These are phyloP conservation scores for Talaromyces funiculosus DNA, from an alignment of 2,329 filamentous ascomycete genomes.

Conservation along the genomic window DNA sequence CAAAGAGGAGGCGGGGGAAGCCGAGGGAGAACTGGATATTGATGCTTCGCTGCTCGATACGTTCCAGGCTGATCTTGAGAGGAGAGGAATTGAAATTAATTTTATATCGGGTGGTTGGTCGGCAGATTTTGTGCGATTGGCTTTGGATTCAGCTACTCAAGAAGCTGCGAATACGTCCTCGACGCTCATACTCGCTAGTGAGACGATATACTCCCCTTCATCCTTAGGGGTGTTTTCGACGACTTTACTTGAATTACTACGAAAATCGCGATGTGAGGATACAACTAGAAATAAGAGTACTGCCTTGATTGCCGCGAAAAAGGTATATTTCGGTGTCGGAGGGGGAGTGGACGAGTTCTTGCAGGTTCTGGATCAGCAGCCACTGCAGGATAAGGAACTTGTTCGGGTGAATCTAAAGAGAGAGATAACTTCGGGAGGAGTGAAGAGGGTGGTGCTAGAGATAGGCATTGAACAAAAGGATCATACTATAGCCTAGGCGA, in stretches of 20 bases:
- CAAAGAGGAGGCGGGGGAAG: slow-evolving; percentile 5
- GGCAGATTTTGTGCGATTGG: slow-evolving; percentile 41
- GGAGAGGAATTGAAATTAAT: slow-evolving; percentile 44
- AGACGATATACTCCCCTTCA: slow-evolving; percentile 59
- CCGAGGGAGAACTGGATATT: slow-evolving; percentile 41
- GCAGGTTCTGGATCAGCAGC: slow-evolving; percentile 25
- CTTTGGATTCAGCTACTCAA: slow-evolving; percentile 16
- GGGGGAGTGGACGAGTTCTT: slow-evolving; percentile 59
- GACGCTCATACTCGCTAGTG: slow-evolving; percentile 52
- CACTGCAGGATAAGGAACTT: slow-evolving; percentile 14
- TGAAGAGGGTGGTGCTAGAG: slow-evolving; percentile 41
- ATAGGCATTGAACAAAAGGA: slow-evolving; percentile 22
- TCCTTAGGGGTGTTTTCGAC: slow-evolving; percentile 52
- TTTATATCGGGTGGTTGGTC: slow-evolving; percentile 59
- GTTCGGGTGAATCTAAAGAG: slow-evolving; percentile 28
- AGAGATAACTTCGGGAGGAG: slow-evolving; percentile 39
- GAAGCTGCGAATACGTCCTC: background rate
- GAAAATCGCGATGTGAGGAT: slow-evolving; percentile 22
- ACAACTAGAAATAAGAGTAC: slow-evolving; percentile 27
- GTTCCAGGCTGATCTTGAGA: slow-evolving; percentile 42
- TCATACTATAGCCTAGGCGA: too few relatives aligned
- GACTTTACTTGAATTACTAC: slow-evolving; percentile 48
- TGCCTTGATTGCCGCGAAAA: slow-evolving; percentile 57
- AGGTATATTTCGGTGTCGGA: slow-evolving; percentile 62
- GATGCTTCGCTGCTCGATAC: slow-evolving; percentile 41